Evolutionary conservation across 1,139 yeast species (phyloP).

Genomic region (Protomyces macrosporus): DNA sequence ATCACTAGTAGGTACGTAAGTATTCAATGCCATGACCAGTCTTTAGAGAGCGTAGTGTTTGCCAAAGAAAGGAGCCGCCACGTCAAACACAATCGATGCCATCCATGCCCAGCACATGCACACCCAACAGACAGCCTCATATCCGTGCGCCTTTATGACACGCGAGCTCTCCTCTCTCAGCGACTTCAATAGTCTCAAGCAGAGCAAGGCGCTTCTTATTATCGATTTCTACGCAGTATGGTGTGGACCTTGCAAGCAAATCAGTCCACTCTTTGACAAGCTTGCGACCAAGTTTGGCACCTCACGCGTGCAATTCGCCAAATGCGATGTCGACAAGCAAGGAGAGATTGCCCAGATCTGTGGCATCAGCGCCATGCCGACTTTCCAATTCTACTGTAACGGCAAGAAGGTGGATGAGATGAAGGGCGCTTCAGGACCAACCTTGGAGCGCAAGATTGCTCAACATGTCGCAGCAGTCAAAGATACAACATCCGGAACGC

Average conservation of each 20-base stretch:
- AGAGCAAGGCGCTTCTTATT: conserved; percentile 45
- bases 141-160: neutral
- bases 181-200: conserved; percentile 6
- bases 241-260: conserved; percentile 83
- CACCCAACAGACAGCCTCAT: too few relatives aligned
- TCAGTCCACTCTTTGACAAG: conserved; percentile 71
- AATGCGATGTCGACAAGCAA: conserved; percentile 73
- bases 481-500: conserved; percentile 3
- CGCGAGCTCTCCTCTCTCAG: conserved; percentile 14
- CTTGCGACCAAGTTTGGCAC: conserved; percentile 41
- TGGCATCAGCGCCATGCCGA: conserved; percentile 27
- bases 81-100: too few relatives aligned
- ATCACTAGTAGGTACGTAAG: too few relatives aligned
- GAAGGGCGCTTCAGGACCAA: conserved; percentile 60
- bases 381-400: conserved; percentile 9
- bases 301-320: conserved; percentile 51
- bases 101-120: too few relatives aligned
- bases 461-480: neutral
- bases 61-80: too few relatives aligned
- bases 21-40: too few relatives aligned
- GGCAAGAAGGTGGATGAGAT: conserved; percentile 35
- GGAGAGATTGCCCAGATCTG: conserved; percentile 44
- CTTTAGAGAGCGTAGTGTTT: too few relatives aligned
- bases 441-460: conserved; percentile 20
- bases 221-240: conserved; percentile 38